Conservation (phyloP, 2,329 filamentous ascomycete species). For the Amphichorda felina region DNA sequence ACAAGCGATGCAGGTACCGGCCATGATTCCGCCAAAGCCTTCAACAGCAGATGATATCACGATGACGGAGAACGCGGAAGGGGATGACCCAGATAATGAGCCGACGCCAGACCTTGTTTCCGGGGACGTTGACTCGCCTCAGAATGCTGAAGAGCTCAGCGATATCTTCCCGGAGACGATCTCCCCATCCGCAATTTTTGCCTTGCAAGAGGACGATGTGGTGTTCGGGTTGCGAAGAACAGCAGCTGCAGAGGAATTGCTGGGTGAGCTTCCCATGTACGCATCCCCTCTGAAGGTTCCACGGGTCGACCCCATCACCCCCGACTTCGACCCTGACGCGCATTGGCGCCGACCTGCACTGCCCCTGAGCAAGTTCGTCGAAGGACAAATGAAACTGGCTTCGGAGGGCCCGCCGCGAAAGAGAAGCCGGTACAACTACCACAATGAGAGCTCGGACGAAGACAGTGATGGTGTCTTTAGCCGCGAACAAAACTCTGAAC, state of each 20-base stretch:
- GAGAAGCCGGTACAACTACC: constrained; percentile 72
- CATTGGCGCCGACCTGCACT: constrained; percentile 67
- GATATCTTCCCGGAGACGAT: constrained; percentile 35
- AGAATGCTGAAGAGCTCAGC: constrained; percentile 25
- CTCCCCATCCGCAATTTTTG: constrained; percentile 70
- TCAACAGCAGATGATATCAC: constrained; percentile 15
- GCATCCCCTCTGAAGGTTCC: constrained; percentile 50
- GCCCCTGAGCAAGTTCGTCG: constrained; percentile 77
- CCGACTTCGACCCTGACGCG: constrained; percentile 55
- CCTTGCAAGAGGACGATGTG: constrained; percentile 69
- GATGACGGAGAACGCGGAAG: constrained; percentile 16
- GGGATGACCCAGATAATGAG: constrained; percentile 28
- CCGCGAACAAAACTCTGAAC: constrained; percentile 33
- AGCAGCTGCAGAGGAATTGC: constrained; percentile 60
- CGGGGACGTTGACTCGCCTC: constrained; percentile 46
- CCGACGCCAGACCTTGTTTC: constrained; percentile 57
- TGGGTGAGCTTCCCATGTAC: constrained; percentile 75
- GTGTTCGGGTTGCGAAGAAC: constrained; percentile 68
- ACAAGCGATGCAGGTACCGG: constrained; percentile 55
- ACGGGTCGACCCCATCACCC: constrained; percentile 41
- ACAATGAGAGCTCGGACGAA: constrained; percentile 57
- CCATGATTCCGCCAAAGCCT: constrained; percentile 31
- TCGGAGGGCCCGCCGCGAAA: constrained; percentile 57
- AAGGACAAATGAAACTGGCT: constrained; percentile 64
- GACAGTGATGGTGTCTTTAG: constrained; percentile 45